phyloP scores from a whole-genome alignment of 805 yeast species.

The Candida odintsovae region DNA sequence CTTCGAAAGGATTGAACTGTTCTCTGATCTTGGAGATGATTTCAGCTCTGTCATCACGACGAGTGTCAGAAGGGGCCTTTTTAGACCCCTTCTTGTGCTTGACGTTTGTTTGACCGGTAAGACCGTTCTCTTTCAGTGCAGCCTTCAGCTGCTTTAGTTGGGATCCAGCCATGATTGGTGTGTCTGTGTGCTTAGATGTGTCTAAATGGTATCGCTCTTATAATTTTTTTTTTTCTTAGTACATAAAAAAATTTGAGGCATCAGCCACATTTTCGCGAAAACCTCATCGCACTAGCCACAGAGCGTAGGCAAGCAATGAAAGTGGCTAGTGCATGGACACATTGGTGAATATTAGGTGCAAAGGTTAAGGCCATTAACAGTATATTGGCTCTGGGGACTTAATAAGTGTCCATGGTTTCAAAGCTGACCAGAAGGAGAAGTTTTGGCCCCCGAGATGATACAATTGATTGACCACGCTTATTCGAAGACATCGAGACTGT shows the following conservation, averaged over 20 bases:
- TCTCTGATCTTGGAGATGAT: constrained; percentile 60
- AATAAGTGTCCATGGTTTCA: too few species aligned
- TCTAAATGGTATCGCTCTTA: not conserved
- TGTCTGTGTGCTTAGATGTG: not conserved
- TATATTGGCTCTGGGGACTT: too few species aligned
- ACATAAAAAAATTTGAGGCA: not conserved
- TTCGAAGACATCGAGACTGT: too few species aligned
- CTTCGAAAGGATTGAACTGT: constrained; percentile 88
- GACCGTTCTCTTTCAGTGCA: constrained; percentile 68
- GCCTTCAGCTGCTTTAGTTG: constrained; percentile 81
- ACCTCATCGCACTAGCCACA: not conserved
- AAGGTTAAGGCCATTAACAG: too few species aligned
- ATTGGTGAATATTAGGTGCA: too few species aligned
- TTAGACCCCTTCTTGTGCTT: constrained; percentile 44
- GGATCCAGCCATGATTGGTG: constrained; percentile 65
- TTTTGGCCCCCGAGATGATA: too few species aligned
- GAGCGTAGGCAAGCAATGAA: too few species aligned
- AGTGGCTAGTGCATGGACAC: constrained; percentile 6
- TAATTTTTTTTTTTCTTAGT: not conserved
- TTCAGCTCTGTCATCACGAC: constrained; percentile 61
- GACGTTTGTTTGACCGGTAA: constrained; percentile 78
- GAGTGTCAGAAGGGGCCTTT: constrained; percentile 56
- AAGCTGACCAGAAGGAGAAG: too few species aligned
- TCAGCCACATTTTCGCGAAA: constrained; percentile 5
- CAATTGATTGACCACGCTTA: too few species aligned